Base-by-base conservation (phyloP, 2,329 filamentous ascomycete genomes). In the Lachnellula cervina region DNA sequence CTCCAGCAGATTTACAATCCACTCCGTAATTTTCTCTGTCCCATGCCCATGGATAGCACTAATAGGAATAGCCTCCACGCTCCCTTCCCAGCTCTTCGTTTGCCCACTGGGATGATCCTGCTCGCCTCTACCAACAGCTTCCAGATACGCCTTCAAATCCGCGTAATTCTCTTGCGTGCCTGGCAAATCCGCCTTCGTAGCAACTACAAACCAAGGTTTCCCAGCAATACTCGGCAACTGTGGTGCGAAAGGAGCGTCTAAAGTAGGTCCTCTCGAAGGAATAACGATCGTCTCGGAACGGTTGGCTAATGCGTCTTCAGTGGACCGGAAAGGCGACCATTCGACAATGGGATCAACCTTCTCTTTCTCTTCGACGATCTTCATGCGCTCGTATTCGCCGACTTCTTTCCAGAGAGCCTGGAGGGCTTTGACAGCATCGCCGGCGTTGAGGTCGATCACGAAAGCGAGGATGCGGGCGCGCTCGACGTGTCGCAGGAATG, bases 161-260 rank as follows among this genome's bases (percentile, higher is more conserved):
- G 71, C 73, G 70, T 90, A 99, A 68, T 94, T 95, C 23, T 84
- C 80, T 70, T 91, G 82, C 2, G 94, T 96, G 3, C 80, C 81
- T 3, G 86, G 82, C 53, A 96, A 70, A 70, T 97, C 93, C 0
- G 90, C 92, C 73, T 97, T 97, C 19, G 92, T 97, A 1, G 90
- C 93, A 44, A 97, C 85, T 5, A 97, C 92, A 66, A 96, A 94
- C 94, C 94, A 99, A 0, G 94, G 92, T 74, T 99, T 99, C 35
- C 82, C 83, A n/a, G 89, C 88, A 62, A 97, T 95, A 45, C 63
- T 65, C 3, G 61, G 61, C 4, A 63, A 42, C 40, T 61, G 59
- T 32, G 67, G 64, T 21, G 54, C 59, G 13, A 66, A 52, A 4
- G 64, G 66, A 51, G 60, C 64, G 16, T 65, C 62, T 16, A 61